Conservation (phyloP, 768 basidiomycete genomes). For the Boletus rubropictus region DNA sequence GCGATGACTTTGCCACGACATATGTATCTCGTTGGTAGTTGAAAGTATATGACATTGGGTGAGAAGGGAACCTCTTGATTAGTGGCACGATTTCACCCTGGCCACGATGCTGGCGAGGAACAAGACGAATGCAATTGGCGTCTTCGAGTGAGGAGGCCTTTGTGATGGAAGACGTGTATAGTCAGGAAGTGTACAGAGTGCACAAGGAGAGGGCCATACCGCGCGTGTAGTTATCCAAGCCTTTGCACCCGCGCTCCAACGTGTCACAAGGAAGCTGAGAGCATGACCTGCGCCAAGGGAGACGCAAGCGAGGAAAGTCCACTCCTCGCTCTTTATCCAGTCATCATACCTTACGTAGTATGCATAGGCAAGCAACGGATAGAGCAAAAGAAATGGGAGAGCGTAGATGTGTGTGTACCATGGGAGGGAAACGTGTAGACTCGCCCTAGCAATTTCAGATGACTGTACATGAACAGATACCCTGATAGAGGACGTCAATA, state of each 20-base stretch:
- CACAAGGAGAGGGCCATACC: conserved; percentile 35
- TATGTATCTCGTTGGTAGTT: conserved; percentile 95
- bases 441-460: conserved; percentile 61
- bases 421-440: conserved; percentile 61
- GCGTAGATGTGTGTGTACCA: conserved; percentile 69
- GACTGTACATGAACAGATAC: conserved; percentile 51
- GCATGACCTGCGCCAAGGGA: conserved; percentile 82
- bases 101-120: conserved; percentile 77
- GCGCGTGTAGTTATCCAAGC: conserved; percentile 76
- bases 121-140: conserved; percentile 76
- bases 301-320: conserved; percentile 93
- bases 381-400: conserved; percentile 71
- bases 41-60: conserved; percentile 72
- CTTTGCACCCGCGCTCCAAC: conserved; percentile 78
- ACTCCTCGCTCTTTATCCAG: conserved; percentile 91
- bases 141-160: conserved; percentile 60
- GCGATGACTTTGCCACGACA: conserved; percentile 52
- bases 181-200: not conserved
- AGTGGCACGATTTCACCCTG: conserved; percentile 85
- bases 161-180: not conserved
- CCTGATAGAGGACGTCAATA: conserved; percentile 22
- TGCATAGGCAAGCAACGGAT: conserved; percentile 81
- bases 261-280: conserved; percentile 85
- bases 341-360: conserved; percentile 88
- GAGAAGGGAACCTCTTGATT: conserved; percentile 51